These are phyloP conservation scores for Metschnikowia picachoensis DNA, from an alignment of 805 yeast genomes.

Conservation along the genomic window DNA sequence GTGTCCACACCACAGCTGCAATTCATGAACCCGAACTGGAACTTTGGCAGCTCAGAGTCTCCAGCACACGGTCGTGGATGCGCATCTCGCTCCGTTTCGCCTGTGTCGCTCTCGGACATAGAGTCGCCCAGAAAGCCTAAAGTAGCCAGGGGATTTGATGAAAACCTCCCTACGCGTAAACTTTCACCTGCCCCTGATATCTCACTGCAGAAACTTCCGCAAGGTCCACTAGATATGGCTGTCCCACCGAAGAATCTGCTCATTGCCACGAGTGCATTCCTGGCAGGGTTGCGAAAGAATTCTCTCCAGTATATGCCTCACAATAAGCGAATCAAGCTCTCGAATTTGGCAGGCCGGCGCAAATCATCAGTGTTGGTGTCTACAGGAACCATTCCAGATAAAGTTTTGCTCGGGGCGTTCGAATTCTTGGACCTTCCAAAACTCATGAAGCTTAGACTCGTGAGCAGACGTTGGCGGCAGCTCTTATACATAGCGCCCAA, in stretches of 20 bases:
- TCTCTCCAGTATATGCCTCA: conserved; percentile 54
- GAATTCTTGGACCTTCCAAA: conserved; percentile 50
- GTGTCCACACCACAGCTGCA: conserved; percentile 10
- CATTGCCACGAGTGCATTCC: conserved; percentile 30
- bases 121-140: conserved; percentile 9
- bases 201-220: conserved; percentile 9
- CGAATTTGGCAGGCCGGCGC: conserved; percentile 42
- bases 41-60: conserved; percentile 12
- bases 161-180: conserved; percentile 8
- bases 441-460: conserved; percentile 55
- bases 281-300: conserved; percentile 16
- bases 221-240: conserved; percentile 16
- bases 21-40: conserved; percentile 21
- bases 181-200: conserved; percentile 11
- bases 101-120: conserved; percentile 13
- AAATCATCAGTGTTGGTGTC: conserved; percentile 55
- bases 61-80: neutral
- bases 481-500: conserved; percentile 54
- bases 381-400: conserved; percentile 58
- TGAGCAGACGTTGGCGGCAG: conserved; percentile 68
- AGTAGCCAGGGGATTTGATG: conserved; percentile 7
- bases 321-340: conserved; percentile 49
- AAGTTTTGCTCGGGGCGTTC: conserved; percentile 51
- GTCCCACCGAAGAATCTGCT: conserved; percentile 42
- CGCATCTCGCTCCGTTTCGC: conserved; percentile 16